These are phyloP conservation scores for Dalbergia cultrata DNA, from an alignment of 306 rosid genomes.

Conservation along the genomic window DNA sequence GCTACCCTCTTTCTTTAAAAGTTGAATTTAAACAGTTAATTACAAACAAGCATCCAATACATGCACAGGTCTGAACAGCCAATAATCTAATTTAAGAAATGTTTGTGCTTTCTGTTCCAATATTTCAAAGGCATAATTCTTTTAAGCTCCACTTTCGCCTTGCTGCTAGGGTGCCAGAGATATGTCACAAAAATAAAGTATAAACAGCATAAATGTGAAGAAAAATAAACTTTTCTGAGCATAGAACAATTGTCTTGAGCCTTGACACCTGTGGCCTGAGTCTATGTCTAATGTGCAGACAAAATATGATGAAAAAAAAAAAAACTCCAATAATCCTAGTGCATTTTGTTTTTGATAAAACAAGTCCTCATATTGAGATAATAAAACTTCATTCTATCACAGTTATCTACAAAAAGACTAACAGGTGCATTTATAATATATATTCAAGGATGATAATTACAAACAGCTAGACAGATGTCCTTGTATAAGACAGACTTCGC, in stretches of 20 bases:
- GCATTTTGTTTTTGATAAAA: constrained; percentile 30
- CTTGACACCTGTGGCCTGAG: constrained; percentile 21
- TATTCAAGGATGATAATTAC: constrained; percentile 24
- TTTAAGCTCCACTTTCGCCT: constrained; percentile 1
- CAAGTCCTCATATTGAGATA: constrained; percentile 7
- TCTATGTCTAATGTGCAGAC: constrained; percentile 20
- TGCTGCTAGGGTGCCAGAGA: not conserved
- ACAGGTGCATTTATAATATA: constrained; percentile 8
- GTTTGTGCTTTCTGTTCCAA: constrained; percentile 33
- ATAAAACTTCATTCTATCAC: constrained; percentile 15
- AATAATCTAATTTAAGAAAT: constrained; percentile 31
- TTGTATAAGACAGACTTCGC: constrained; percentile 19
- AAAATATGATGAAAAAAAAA: constrained; percentile 28
- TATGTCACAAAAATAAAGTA: constrained; percentile 23
- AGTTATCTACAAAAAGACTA: constrained; percentile 30
- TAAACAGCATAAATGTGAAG: constrained; percentile 10
- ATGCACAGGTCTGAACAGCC: constrained; percentile 35
- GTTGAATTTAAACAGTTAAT: constrained; percentile 31
- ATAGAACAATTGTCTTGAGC: constrained; percentile 16
- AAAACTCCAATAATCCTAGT: not conserved
- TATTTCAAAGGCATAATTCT: constrained; percentile 19
- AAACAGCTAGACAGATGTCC: constrained; percentile 28
- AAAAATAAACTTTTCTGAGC: constrained; percentile 13
- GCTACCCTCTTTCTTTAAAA: constrained; percentile 21
- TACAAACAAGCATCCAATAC: constrained; percentile 22